Evolutionary conservation across 78 protist genomes (phyloP).

Genomic region (Anaeramoeba ignava): DNA sequence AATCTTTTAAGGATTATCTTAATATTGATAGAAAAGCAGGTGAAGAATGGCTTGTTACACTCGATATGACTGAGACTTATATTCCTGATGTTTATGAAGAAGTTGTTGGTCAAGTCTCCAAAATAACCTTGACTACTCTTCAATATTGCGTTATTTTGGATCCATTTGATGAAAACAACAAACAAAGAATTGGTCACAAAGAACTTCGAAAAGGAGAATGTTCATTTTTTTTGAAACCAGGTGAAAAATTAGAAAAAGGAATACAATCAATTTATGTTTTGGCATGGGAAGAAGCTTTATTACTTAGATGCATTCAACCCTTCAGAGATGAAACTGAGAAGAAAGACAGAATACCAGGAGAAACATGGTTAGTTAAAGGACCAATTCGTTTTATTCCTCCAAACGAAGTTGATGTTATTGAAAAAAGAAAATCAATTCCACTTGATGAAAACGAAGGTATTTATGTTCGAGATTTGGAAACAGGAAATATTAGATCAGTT

Average conservation of each 20-base stretch:
- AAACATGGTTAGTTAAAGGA: constrained; percentile 50
- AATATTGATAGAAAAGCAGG: constrained; percentile 51
- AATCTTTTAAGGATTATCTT: constrained; percentile 47
- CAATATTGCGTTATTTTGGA: constrained; percentile 63
- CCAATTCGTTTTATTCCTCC: constrained; percentile 56
- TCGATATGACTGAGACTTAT: constrained; percentile 45
- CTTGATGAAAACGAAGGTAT: too few relatives aligned
- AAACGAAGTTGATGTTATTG: constrained; percentile 65
- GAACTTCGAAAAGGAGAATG: constrained; percentile 46
- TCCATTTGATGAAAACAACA: constrained; percentile 37
- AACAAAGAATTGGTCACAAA: constrained; percentile 4
- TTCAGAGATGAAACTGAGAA: constrained; percentile 22
- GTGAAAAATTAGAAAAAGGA: constrained; percentile 53
- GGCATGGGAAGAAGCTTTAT: constrained; percentile 48
- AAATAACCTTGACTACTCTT: constrained; percentile 54
- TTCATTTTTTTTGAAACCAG: constrained; percentile 65
- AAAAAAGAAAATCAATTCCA: constrained; percentile 56
- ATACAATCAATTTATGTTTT: constrained; percentile 49
- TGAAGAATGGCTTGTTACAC: constrained; percentile 69
- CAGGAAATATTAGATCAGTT: constrained; percentile 57
- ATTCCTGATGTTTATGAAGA: constrained; percentile 61
- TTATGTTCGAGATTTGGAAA: constrained; percentile 55
- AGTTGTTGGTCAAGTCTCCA: constrained; percentile 29
- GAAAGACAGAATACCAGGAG: constrained; percentile 64
- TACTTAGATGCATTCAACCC: constrained; percentile 34